phyloP scores from a whole-genome alignment of 805 yeast species.

The Metschnikowia baotianmanensis region DNA sequence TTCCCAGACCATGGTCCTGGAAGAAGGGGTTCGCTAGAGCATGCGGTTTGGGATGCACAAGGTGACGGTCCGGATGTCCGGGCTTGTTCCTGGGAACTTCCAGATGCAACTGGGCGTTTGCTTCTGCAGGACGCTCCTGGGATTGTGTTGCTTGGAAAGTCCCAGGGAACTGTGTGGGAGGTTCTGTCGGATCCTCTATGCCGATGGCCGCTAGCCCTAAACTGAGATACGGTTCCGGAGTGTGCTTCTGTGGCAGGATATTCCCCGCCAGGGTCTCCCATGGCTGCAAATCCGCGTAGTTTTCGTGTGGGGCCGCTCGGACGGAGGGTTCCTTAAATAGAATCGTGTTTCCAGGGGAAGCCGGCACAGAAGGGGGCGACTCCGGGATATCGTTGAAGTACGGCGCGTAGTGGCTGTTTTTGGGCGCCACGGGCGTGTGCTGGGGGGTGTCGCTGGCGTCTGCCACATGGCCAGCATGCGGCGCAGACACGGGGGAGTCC shows the following conservation, averaged over 20 bases:
- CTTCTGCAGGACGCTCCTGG: too few relatives aligned
- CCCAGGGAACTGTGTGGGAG: too few relatives aligned
- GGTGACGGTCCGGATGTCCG: background rate
- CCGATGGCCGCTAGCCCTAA: too few relatives aligned
- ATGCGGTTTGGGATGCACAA: background rate
- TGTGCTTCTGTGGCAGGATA: too few relatives aligned
- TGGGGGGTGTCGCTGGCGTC: background rate
- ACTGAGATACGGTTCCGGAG: too few relatives aligned
- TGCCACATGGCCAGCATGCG: slow-evolving; percentile 14
- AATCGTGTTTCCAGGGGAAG: slow-evolving; percentile 29
- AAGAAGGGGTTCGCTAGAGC: slow-evolving; percentile 3
- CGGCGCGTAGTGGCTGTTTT: slow-evolving; percentile 9
- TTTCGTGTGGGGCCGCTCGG: background rate
- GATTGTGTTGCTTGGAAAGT: too few relatives aligned
- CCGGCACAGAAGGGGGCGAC: slow-evolving; percentile 44
- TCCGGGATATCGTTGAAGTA: slow-evolving; percentile 36
- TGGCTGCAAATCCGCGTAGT: background rate
- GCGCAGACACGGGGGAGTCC: too few relatives aligned
- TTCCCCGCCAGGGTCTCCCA: slow-evolving; percentile 5
- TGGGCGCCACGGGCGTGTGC: background rate
- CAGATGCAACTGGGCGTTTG: too few relatives aligned
- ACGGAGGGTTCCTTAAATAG: background rate
- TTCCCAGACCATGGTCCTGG: too few relatives aligned
- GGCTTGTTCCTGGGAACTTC: too few relatives aligned
- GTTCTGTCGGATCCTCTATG: too few relatives aligned